phyloP scores from a whole-genome alignment of 768 basidiomycete genomes.

The Boletus speciosus region DNA sequence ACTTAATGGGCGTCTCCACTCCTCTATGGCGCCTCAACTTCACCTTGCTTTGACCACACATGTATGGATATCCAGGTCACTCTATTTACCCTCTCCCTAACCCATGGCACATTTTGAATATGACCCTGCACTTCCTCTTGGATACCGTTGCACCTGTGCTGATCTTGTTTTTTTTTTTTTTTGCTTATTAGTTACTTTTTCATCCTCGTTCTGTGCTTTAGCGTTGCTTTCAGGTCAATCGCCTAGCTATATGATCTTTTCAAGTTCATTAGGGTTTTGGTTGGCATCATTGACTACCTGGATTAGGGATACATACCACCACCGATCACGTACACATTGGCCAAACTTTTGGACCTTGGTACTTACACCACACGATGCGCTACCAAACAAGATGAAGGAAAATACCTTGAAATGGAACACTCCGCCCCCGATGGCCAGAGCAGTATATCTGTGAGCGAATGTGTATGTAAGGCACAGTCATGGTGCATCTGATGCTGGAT shows the following conservation, averaged over 20 bases:
- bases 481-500: too few species aligned
- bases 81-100: slow-evolving; percentile 8
- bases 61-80: slow-evolving; percentile 12
- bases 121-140: slow-evolving; percentile 18
- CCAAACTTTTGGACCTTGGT: slow-evolving; percentile 3
- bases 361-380: neutral
- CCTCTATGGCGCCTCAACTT: slow-evolving; percentile 3
- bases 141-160: slow-evolving; percentile 21
- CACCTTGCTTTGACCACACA: slow-evolving; percentile 1
- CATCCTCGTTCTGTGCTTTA: slow-evolving; percentile 4
- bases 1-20: slow-evolving; percentile 16
- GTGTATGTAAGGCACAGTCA: too few species aligned
- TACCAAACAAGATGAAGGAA: neutral
- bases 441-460: too few species aligned
- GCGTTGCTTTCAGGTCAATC: slow-evolving; percentile 3
- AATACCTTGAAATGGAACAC: neutral
- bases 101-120: slow-evolving; percentile 8
- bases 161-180: neutral
- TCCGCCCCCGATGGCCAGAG: too few species aligned
- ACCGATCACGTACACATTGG: slow-evolving; percentile 11
- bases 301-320: slow-evolving; percentile 9
- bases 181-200: slow-evolving; percentile 1
- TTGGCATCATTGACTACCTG: slow-evolving; percentile 13
- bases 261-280: slow-evolving; percentile 6
- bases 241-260: neutral